Percentiles rank a stretch among this genome's conserved stretches.
Conservation (phyloP, 495 filamentous ascomycete species). For the Penicilliopsis zonata region DNA sequence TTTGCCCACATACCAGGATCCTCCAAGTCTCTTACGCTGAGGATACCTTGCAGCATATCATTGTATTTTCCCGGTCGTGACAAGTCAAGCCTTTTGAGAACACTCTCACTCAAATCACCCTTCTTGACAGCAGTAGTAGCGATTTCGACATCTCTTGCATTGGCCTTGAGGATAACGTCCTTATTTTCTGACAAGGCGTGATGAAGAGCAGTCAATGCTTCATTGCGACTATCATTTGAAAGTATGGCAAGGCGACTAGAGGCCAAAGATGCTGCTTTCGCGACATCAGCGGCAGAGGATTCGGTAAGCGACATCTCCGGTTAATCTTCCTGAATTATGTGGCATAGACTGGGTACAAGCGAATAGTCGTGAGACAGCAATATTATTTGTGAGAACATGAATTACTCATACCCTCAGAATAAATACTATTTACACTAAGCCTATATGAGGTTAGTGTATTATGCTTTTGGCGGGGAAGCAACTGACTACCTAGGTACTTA, state of each 20-base stretch:
- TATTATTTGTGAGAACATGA: no score
- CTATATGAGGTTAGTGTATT: no score
- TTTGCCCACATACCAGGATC: slow-evolving; percentile 76
- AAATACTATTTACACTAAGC: no score
- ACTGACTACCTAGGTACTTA: no score
- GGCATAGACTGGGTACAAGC: no score
- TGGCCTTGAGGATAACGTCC: slow-evolving; percentile 71
- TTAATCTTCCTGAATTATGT: no score
- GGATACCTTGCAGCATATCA: slow-evolving; percentile 92
- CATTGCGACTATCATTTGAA: slow-evolving; percentile 55
- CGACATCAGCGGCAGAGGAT: slow-evolving; percentile 52
- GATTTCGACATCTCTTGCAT: slow-evolving; percentile 63
- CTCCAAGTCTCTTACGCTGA: slow-evolving; percentile 74
- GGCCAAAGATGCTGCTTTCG: slow-evolving; percentile 55
- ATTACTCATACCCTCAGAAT: no score
- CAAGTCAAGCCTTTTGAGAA: slow-evolving; percentile 85
- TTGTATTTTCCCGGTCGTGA: slow-evolving; percentile 83
- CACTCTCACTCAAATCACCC: slow-evolving; percentile 67
- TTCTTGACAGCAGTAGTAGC: slow-evolving; percentile 60
- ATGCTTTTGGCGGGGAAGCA: no score
- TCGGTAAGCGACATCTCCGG: slow-evolving; percentile 62
- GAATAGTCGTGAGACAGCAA: no score
- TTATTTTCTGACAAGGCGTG: slow-evolving; percentile 52
- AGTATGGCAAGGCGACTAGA: slow-evolving; percentile 59
- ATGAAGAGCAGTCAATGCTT: slow-evolving; percentile 74